These are phyloP conservation scores for Serendipita sp. DNA, from an alignment of 768 basidiomycete genomes.

Conservation along the genomic window DNA sequence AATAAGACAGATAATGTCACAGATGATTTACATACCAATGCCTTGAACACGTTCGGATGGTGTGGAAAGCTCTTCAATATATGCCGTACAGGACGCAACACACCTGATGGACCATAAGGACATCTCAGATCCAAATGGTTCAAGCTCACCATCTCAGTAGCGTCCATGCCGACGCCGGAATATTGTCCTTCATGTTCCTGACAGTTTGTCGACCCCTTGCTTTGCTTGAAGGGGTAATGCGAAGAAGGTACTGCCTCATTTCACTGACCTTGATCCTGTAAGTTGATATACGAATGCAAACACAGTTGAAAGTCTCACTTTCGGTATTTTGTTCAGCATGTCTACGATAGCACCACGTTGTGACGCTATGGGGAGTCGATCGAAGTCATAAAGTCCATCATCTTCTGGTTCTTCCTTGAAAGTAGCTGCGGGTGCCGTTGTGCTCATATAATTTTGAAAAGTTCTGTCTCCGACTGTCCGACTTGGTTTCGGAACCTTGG, in stretches of 20 bases:
- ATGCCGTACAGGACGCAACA: conserved; percentile 55
- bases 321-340: conserved; percentile 31
- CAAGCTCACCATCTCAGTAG: conserved; percentile 39
- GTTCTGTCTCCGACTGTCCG: not conserved
- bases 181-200: conserved; percentile 27
- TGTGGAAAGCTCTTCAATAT: conserved; percentile 44
- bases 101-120: conserved; percentile 25
- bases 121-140: not conserved
- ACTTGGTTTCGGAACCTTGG: not conserved
- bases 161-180: conserved; percentile 47
- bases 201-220: conserved; percentile 32
- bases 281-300: not conserved
- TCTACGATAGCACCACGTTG: conserved; percentile 31
- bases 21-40: conserved; percentile 25
- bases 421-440: not conserved
- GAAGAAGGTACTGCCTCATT: conserved; percentile 41
- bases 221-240: conserved; percentile 33
- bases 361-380: conserved; percentile 25
- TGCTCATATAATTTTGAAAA: not conserved
- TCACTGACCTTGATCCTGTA: conserved; percentile 26
- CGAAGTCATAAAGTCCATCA: conserved; percentile 37
- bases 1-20: not conserved
- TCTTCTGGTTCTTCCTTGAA: conserved; percentile 2
- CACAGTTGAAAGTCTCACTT: conserved; percentile 21
- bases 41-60: conserved; percentile 38